Base-by-base conservation (phyloP, 1,284 basidiomycete genomes). In the Trametes versicolor region DNA sequence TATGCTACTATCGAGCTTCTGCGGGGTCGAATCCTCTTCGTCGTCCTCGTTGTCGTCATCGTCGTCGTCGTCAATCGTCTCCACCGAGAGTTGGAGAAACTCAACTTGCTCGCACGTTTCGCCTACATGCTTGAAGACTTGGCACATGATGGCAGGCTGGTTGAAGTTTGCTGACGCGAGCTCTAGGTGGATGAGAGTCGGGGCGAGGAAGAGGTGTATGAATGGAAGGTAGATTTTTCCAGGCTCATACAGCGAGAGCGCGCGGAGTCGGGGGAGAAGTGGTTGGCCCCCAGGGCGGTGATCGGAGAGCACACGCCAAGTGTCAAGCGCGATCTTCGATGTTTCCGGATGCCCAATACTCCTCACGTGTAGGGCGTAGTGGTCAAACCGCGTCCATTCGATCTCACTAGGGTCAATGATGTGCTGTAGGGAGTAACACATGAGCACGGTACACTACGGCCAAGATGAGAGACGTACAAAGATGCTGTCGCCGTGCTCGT, bases 341-440 rank as follows among this genome's bases (percentile, higher is more conserved):
- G 9, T 10, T 9, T 1, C 5, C 17, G n/a, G 23, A 13, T 1
- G 52, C 27, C 50, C 61, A 62, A 21, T 12, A 12, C 10, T 3
- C 2, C 61, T 54, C 10, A 62, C 61, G 41, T 57, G 39, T 23
- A 9, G 48, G 27, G 61, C 61, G 48, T 52, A 56, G 15, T 51
- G 25, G 13, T 50, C 12, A 39, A 57, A 62, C 17, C 61, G 61
- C n/a, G 54, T 52, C 61, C 61, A 62, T 2, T 57, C 54, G 9
- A 62, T 36, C 17, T 37, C 36, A 2, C 17, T 32, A 1, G 43
- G 47, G 0, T 57, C 9, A 25, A 23, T 29, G 48, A 62, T 25
- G 6, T 19, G 41, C 41, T 43, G 15, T n/a, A 19, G 15, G 2
- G 15, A n/a, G n/a, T n/a, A n/a, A n/a, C n/a, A n/a, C n/a, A n/a